Conservation (phyloP, 2,329 filamentous ascomycete species). For the Clonostachys rosea region DNA sequence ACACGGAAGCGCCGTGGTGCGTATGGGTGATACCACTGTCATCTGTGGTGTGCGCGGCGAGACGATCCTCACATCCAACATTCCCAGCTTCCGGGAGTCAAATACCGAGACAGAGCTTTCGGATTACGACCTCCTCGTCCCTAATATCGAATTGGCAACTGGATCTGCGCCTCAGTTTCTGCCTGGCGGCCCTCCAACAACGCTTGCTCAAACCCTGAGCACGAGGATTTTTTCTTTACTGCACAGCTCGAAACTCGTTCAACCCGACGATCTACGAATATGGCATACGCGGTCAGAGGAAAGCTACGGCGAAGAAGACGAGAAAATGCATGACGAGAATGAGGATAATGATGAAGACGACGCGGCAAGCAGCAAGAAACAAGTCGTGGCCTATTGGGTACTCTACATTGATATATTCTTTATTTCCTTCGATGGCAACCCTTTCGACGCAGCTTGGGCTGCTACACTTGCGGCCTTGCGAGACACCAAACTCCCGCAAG, state of each 20-base stretch:
- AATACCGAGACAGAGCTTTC: slow-evolving; percentile 41
- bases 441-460: slow-evolving; percentile 88
- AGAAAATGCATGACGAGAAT: slow-evolving; percentile 31
- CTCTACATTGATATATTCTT: slow-evolving; percentile 95
- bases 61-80: slow-evolving; percentile 70
- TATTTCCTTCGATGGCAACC: slow-evolving; percentile 86
- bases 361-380: slow-evolving; percentile 26
- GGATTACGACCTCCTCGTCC: slow-evolving; percentile 74
- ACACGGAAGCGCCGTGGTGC: slow-evolving; percentile 83
- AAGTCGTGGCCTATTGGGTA: slow-evolving; percentile 86
- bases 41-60: slow-evolving; percentile 90
- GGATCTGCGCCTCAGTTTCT: slow-evolving; percentile 84
- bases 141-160: slow-evolving; percentile 89
- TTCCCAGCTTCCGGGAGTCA: slow-evolving; percentile 58
- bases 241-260: slow-evolving; percentile 64
- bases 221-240: slow-evolving; percentile 75
- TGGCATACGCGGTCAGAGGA: slow-evolving; percentile 53
- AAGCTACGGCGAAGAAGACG: slow-evolving; percentile 35
- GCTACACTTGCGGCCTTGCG: slow-evolving; percentile 75
- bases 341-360: slow-evolving; percentile 22
- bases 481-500: slow-evolving; percentile 72
- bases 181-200: slow-evolving; percentile 75
- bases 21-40: slow-evolving; percentile 86
- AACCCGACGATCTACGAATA: slow-evolving; percentile 67
- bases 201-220: slow-evolving; percentile 79